These are phyloP conservation scores for Selaginella moellendorffii DNA, from an alignment of 75 land plant genomes.

Conservation along the genomic window DNA sequence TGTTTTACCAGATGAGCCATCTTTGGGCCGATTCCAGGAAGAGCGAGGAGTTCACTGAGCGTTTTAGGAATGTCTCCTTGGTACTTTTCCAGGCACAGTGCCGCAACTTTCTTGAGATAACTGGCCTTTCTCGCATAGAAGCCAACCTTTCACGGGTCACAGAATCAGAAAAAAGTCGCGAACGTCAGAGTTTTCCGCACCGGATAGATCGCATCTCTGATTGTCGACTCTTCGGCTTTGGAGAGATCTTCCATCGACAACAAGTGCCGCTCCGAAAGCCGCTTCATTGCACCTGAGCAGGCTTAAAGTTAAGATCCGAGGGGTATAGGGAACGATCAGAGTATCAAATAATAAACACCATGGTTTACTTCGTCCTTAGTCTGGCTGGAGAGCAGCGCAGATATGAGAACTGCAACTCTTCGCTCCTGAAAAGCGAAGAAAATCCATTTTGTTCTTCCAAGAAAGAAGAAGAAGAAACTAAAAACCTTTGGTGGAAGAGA, in stretches of 20 bases:
- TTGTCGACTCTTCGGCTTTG: slow-evolving; percentile 40
- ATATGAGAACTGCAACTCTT: slow-evolving; percentile 70
- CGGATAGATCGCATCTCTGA: slow-evolving; percentile 54
- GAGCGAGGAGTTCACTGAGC: slow-evolving; percentile 46
- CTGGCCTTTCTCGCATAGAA: slow-evolving; percentile 66
- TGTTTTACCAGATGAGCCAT: slow-evolving; percentile 84
- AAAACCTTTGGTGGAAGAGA: slow-evolving; percentile 56
- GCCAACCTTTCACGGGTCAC: slow-evolving; percentile 41
- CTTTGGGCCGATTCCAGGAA: slow-evolving; percentile 86
- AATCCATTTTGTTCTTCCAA: slow-evolving; percentile 39
- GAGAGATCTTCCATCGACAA: slow-evolving; percentile 46
- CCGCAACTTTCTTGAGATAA: slow-evolving; percentile 62
- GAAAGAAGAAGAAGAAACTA: neutral
- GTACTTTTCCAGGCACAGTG: slow-evolving; percentile 41
- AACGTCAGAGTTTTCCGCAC: slow-evolving; percentile 32
- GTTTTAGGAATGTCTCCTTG: slow-evolving; percentile 67
- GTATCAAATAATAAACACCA: slow-evolving; percentile 33
- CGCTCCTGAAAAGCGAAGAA: slow-evolving; percentile 38
- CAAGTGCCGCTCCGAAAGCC: slow-evolving; percentile 42
- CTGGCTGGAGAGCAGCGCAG: slow-evolving; percentile 80
- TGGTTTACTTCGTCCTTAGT: slow-evolving; percentile 74
- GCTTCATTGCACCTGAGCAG: slow-evolving; percentile 51
- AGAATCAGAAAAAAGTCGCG: neutral
- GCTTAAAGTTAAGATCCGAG: neutral
- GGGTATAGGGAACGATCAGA: neutral